Percentiles rank a stretch among this genome's conserved stretches.
Evolutionary conservation across 352 stramenopile genomes (phyloP).

Genomic region (Phytophthora nicotianae): DNA sequence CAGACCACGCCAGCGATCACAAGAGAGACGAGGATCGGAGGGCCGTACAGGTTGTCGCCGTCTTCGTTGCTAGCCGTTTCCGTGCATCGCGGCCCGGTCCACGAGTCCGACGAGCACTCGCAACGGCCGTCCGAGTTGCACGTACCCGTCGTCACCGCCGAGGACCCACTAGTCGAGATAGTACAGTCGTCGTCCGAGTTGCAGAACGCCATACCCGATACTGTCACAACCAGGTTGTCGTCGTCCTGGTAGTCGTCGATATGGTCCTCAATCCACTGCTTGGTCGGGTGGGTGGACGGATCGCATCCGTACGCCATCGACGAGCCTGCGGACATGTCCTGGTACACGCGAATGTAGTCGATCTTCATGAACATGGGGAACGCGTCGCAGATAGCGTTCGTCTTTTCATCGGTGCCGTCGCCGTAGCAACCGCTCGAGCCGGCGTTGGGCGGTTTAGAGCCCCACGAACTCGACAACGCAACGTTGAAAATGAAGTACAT

Average conservation of each 20-base stretch:
- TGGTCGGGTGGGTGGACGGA: slow-evolving; percentile 55
- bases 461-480: slow-evolving; percentile 86
- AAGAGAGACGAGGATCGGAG: slow-evolving; percentile 28
- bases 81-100: slow-evolving; percentile 60
- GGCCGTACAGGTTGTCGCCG: slow-evolving; percentile 31
- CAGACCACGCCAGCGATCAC: slow-evolving; percentile 23
- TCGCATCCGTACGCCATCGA: slow-evolving; percentile 59
- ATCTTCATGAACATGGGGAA: slow-evolving; percentile 75
- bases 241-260: slow-evolving; percentile 57
- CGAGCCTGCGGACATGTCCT: slow-evolving; percentile 35
- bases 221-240: slow-evolving; percentile 48
- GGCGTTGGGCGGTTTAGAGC: slow-evolving; percentile 48
- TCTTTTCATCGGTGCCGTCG: slow-evolving; percentile 26
- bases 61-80: slow-evolving; percentile 24
- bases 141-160: slow-evolving; percentile 34
- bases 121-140: slow-evolving; percentile 41
- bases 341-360: too few relatives aligned
- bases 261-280: slow-evolving; percentile 65
- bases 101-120: slow-evolving; percentile 37
- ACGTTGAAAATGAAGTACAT: slow-evolving; percentile 94
- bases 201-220: slow-evolving; percentile 56
- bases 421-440: slow-evolving; percentile 36
- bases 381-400: slow-evolving; percentile 57
- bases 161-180: slow-evolving; percentile 27
- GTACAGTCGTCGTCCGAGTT: slow-evolving; percentile 57